Conservation (phyloP, 2,329 filamentous ascomycete species). For the Aspergillus felis region DNA sequence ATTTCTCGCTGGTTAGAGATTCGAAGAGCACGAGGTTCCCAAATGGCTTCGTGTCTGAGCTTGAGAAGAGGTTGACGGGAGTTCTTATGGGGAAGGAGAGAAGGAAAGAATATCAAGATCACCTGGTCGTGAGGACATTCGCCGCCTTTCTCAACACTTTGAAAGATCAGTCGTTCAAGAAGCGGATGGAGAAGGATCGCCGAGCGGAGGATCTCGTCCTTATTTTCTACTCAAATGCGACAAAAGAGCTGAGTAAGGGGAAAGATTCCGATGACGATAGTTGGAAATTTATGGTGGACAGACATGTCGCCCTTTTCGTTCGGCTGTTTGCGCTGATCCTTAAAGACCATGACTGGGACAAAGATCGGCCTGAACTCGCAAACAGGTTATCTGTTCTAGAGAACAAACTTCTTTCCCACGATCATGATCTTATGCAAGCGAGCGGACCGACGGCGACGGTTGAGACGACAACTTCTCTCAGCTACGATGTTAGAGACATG, state of each 20-base stretch:
- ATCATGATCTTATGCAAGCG: constrained; percentile 75
- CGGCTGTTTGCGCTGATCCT: constrained; percentile 76
- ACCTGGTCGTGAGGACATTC: constrained; percentile 88
- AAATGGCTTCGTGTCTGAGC: constrained; percentile 64
- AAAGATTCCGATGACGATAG: constrained; percentile 74
- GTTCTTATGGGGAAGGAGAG: constrained; percentile 78
- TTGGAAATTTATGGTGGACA: constrained; percentile 89
- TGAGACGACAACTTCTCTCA: constrained; percentile 78
- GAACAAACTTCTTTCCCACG: constrained; percentile 88
- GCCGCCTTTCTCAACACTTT: constrained; percentile 91
- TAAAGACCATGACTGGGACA: constrained; percentile 77
- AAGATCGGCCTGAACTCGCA: constrained; percentile 80
- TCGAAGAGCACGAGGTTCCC: constrained; percentile 68
- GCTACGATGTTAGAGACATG: constrained; percentile 96
- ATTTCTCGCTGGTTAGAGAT: constrained; percentile 68
- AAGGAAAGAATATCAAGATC: constrained; percentile 83
- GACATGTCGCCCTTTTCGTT: constrained; percentile 92
- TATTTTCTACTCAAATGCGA: constrained; percentile 94
- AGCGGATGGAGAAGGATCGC: constrained; percentile 88
- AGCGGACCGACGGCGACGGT: constrained; percentile 60
- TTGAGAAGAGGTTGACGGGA: constrained; percentile 75
- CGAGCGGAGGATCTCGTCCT: constrained; percentile 88
- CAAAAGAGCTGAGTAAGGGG: constrained; percentile 79
- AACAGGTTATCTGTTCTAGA: constrained; percentile 75
- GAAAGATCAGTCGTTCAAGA: constrained; percentile 82